Evolutionary conservation across 2,329 filamentous ascomycete genomes (phyloP).

Genomic region (Plenodomus lindquistii): DNA sequence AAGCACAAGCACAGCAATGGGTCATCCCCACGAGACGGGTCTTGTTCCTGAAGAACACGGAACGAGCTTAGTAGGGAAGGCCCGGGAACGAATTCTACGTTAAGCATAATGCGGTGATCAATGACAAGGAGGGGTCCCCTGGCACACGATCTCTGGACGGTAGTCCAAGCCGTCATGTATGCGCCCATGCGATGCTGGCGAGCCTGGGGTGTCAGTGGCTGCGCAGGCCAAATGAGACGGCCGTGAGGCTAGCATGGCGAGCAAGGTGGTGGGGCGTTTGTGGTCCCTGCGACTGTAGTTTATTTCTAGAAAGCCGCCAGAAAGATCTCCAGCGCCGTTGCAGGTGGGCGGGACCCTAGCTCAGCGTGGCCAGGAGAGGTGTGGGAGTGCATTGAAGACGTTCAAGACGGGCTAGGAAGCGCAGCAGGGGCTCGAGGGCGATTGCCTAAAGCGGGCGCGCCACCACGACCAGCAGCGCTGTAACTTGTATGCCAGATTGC

Average conservation of each 20-base stretch:
- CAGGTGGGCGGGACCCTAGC: conserved; percentile 38
- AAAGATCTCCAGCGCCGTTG: conserved; percentile 49
- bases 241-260: conserved; percentile 31
- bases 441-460: conserved; percentile 39
- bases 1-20: conserved; percentile 44
- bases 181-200: conserved; percentile 40
- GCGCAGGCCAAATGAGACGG: conserved; percentile 44
- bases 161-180: conserved; percentile 42
- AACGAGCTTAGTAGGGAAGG: conserved; percentile 49
- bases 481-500: conserved; percentile 41
- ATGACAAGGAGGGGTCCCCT: conserved; percentile 43
- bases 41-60: conserved; percentile 49
- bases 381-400: conserved; percentile 38
- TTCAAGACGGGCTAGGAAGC: conserved; percentile 38
- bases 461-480: conserved; percentile 42
- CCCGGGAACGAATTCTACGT: conserved; percentile 47
- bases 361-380: conserved; percentile 40
- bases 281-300: conserved; percentile 39
- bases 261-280: conserved; percentile 26
- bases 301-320: conserved; percentile 49
- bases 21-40: conserved; percentile 47
- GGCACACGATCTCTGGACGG: conserved; percentile 46
- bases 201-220: conserved; percentile 48
- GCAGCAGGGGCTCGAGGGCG: conserved; percentile 31
- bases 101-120: conserved; percentile 53